Base-by-base conservation (phyloP, 2,329 filamentous ascomycete species). In the Dendrostoma leiphaemia region DNA sequence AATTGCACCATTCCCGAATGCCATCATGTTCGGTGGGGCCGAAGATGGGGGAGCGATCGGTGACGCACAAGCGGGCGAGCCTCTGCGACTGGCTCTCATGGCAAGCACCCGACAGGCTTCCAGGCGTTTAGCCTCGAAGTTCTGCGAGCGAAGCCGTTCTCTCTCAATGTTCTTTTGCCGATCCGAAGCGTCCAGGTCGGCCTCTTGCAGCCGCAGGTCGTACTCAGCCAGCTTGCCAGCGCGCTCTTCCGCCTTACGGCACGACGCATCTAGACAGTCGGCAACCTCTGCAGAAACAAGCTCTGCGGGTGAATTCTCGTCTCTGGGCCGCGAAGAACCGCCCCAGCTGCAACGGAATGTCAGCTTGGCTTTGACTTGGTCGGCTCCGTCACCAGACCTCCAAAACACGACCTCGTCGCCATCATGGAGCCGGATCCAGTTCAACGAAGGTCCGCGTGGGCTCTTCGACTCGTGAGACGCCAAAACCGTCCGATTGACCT, bases 361-460 rank as follows among this genome's bases (percentile, higher is more conserved):
- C 9, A 84, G 67, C 53, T 73, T 77, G 4, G 73, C 78, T 53
- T 76, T 69, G 9, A 50, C 43, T 47, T 64, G 70, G 32, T 65
- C 67, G 43, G 64, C 63, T 29, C 21, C 31, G 40, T 74, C 70
- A 5, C 71, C 67, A 12, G 74, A 70, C 40, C 83, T 76, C 78
- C 85, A 95, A 6, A 96, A 81, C 2, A 84, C 82, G 45, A 97
- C 81, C 23, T 84, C 76, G 66, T 97, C 93, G 1, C 89, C 90
- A 31, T 88, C 83, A 65, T 91, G 83, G 13, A 97, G 69, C 52
- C 84, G 83, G 24, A 88, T 84, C 84, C 84, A 88, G 64, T 79
- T 71, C 28, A 67, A 70, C 44, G 81, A 90, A 1, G 83, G 72
- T 0, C 78, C 75, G 24, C 74, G 71, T 3, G 79, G 77, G 54